Evolutionary conservation across 2,329 filamentous ascomycete species (phyloP).

Genomic region (Aureobasidium sp.): DNA sequence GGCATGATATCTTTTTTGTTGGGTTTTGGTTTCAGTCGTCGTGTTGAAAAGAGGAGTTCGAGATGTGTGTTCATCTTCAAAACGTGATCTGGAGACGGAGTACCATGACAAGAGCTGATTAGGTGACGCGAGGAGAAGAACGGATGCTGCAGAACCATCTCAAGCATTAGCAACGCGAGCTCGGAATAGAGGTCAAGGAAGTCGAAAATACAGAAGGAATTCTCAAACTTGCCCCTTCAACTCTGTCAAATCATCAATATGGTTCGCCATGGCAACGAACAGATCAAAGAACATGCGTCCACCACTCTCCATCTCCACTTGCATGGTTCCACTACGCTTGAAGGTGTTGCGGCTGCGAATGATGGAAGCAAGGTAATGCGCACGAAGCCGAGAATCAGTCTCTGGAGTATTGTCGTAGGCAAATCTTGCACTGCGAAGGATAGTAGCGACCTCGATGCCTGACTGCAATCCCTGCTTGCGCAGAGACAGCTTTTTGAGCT

Average conservation of each 20-base stretch:
- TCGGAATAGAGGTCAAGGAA: background rate
- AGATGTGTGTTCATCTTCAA: background rate
- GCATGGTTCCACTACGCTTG: slow-evolving; percentile 97
- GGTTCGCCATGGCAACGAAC: slow-evolving; percentile 97
- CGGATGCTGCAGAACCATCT: background rate
- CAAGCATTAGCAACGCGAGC: background rate
- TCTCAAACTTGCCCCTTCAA: slow-evolving; percentile 58
- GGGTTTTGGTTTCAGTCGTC: background rate
- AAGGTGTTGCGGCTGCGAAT: slow-evolving; percentile 96
- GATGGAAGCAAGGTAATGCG: slow-evolving; percentile 94
- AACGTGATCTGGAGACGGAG: background rate
- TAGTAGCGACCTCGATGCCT: slow-evolving; percentile 85
- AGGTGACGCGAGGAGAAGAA: background rate
- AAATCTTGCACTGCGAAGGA: slow-evolving; percentile 87
- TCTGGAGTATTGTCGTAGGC: slow-evolving; percentile 93
- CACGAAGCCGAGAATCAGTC: slow-evolving; percentile 83
- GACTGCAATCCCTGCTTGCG: slow-evolving; percentile 91
- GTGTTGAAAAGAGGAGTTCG: background rate
- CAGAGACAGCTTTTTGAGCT: slow-evolving; percentile 83
- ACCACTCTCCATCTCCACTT: slow-evolving; percentile 94
- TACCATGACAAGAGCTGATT: background rate
- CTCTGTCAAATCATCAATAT: slow-evolving; percentile 83
- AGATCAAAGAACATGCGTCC: slow-evolving; percentile 96
- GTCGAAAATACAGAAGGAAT: background rate
- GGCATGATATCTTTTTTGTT: background rate